phyloP scores from a whole-genome alignment of 164 flowering plant genomes.

The Piper betle region DNA sequence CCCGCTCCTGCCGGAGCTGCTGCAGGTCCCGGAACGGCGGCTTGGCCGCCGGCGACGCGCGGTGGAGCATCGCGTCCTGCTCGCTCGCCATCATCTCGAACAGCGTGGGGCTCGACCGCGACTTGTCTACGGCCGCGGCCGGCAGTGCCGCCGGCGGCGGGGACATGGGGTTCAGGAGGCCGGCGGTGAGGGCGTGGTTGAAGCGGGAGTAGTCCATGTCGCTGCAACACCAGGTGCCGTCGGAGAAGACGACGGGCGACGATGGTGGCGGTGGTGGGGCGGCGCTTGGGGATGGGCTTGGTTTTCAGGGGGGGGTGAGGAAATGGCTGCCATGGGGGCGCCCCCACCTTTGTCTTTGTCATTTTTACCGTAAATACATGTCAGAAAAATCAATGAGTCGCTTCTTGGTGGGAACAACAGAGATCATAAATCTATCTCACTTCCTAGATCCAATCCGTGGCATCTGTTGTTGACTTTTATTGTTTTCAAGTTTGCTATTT shows the following conservation, averaged over 20 bases:
- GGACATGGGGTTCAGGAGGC: conserved; percentile 76
- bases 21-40: conserved; percentile 31
- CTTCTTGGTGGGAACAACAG: too few species aligned
- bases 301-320: not conserved
- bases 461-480: too few species aligned
- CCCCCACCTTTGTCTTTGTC: not conserved
- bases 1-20: conserved; percentile 35
- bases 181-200: conserved; percentile 77
- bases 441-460: too few species aligned
- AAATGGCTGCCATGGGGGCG: not conserved
- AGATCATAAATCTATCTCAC: too few species aligned
- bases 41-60: not conserved
- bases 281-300: not conserved
- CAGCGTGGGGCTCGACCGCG: conserved; percentile 35
- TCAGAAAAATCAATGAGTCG: too few species aligned
- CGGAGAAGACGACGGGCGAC: not conserved
- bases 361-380: too few species aligned
- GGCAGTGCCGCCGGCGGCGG: conserved; percentile 27
- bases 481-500: too few species aligned
- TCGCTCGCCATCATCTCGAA: conserved; percentile 93
- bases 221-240: not conserved
- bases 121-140: conserved; percentile 24
- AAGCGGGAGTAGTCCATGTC: conserved; percentile 40
- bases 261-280: not conserved
- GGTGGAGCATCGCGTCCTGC: conserved; percentile 38